phyloP scores from a whole-genome alignment of 148 eudicot genomes.

The Nepenthes mirabilis region DNA sequence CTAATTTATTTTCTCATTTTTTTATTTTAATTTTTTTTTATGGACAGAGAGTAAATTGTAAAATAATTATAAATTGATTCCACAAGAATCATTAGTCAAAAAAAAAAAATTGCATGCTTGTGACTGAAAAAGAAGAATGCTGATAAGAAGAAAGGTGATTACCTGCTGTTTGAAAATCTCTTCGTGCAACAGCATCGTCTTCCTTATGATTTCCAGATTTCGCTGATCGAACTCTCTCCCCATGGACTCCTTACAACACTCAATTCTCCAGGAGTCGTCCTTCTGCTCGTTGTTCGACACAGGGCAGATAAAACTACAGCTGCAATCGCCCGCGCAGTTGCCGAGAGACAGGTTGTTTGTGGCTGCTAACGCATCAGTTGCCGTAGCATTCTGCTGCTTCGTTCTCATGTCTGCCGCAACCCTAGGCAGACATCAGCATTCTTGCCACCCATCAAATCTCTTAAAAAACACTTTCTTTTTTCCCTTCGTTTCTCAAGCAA shows the following conservation, averaged over 20 bases:
- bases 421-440: background rate
- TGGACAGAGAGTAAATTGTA: too few relatives aligned
- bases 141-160: background rate
- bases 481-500: background rate
- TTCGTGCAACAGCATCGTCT: slow-evolving; percentile 42
- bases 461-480: too few relatives aligned
- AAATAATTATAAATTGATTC: too few relatives aligned
- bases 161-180: slow-evolving; percentile 45
- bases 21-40: too few relatives aligned
- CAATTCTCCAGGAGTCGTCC: too few relatives aligned
- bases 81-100: too few relatives aligned
- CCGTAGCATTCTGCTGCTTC: slow-evolving; percentile 16
- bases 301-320: slow-evolving; percentile 3
- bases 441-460: background rate
- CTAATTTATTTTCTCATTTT: too few relatives aligned
- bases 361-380: slow-evolving; percentile 18
- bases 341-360: background rate
- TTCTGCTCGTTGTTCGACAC: background rate
- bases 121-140: background rate
- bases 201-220: slow-evolving; percentile 28
- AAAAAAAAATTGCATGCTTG: too few relatives aligned
- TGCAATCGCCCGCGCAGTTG: background rate
- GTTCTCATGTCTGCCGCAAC: slow-evolving; percentile 45
- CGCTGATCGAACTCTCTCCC: slow-evolving; percentile 1
- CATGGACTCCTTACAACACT: too few relatives aligned